A percentile compares a stretch with the other conserved stretches of the same genome.
These are phyloP conservation scores for Aureobasidium melanogenum DNA, from an alignment of 2,329 filamentous ascomycete genomes.

Conservation along the genomic window DNA sequence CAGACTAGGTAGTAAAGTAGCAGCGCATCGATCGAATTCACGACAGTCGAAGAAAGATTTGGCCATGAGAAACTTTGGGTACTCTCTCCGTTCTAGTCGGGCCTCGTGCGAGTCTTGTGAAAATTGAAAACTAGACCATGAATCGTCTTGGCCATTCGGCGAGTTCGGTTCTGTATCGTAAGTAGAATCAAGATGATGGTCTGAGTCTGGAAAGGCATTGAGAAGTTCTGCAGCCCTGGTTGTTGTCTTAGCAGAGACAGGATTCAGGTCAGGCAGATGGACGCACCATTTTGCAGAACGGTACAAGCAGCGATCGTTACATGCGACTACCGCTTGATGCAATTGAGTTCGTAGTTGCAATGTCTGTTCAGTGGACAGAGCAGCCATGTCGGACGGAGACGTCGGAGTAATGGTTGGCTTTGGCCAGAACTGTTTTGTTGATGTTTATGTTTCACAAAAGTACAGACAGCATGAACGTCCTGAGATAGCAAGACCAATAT, in stretches of 20 bases:
- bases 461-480: neutral
- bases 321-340: constrained; percentile 79
- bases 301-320: constrained; percentile 89
- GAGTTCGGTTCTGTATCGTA: constrained; percentile 52
- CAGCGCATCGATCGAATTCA: constrained; percentile 88
- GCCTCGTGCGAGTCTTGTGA: constrained; percentile 28
- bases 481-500: neutral
- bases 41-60: constrained; percentile 93
- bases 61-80: constrained; percentile 77
- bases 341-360: constrained; percentile 62
- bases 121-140: constrained; percentile 2
- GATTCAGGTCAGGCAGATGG: constrained; percentile 17
- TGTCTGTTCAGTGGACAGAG: constrained; percentile 33
- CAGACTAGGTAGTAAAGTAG: constrained; percentile 77
- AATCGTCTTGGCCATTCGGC: neutral
- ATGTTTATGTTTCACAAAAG: neutral
- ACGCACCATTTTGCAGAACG: constrained; percentile 89
- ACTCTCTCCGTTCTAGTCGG: constrained; percentile 66
- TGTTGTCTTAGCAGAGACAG: neutral
- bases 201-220: constrained; percentile 59
- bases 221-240: constrained; percentile 87
- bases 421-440: neutral
- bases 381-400: constrained; percentile 6
- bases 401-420: neutral
- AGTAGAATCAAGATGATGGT: constrained; percentile 33